Evolutionary conservation across 768 basidiomycete genomes (phyloP).

Genomic region (Panaeolus cyanescens): DNA sequence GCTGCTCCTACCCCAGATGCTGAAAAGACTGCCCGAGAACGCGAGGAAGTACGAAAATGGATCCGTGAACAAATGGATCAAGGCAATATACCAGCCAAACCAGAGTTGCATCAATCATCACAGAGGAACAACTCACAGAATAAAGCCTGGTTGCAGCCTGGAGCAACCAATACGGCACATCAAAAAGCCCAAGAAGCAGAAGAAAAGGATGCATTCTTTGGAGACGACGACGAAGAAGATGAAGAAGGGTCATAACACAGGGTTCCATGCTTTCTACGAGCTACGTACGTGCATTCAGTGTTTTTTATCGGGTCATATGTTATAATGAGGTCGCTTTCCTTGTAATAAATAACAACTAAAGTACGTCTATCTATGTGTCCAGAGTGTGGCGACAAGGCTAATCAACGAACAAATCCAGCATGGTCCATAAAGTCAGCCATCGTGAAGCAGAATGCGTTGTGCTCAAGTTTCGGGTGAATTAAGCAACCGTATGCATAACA

Average conservation of each 20-base stretch:
- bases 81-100: conserved; percentile 59
- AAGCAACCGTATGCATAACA: too few species aligned
- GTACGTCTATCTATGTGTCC: background rate
- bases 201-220: conserved; percentile 42
- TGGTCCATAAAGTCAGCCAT: too few species aligned
- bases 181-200: conserved; percentile 18
- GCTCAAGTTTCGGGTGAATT: too few species aligned
- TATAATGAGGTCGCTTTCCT: background rate
- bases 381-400: too few species aligned
- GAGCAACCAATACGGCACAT: background rate
- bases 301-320: background rate
- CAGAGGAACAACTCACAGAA: conserved; percentile 10
- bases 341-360: background rate
- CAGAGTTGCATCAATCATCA: conserved; percentile 48
- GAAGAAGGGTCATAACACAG: background rate
- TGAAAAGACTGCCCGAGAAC: conserved; percentile 46
- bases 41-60: conserved; percentile 61
- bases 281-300: background rate
- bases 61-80: conserved; percentile 60
- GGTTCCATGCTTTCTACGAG: too few species aligned
- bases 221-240: conserved; percentile 33
- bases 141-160: conserved; percentile 14
- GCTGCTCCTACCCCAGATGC: conserved; percentile 23
- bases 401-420: background rate
- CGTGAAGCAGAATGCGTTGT: too few species aligned